phyloP scores from a whole-genome alignment of 2,329 filamentous ascomycete species.

The Thelonectria discophora region DNA sequence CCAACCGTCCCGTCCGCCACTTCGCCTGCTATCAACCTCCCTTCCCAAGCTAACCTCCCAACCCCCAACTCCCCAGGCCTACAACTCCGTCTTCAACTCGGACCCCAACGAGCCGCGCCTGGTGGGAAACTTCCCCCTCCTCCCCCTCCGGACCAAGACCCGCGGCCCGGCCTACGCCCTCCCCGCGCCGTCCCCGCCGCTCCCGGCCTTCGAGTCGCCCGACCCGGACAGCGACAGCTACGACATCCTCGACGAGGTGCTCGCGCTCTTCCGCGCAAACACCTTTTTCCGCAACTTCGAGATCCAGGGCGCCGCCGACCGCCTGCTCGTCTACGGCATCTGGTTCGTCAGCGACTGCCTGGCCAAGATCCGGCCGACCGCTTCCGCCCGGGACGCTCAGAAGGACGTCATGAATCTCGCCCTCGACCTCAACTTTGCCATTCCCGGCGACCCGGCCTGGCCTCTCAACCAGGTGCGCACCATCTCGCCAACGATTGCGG shows the following conservation, averaged over 20 bases:
- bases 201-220: constrained; percentile 69
- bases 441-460: constrained; percentile 92
- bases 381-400: constrained; percentile 65
- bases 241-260: constrained; percentile 93
- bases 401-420: constrained; percentile 89
- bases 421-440: constrained; percentile 91
- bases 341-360: constrained; percentile 93
- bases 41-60: constrained; percentile 37
- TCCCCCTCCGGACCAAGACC: constrained; percentile 93
- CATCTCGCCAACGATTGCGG: no score
- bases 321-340: constrained; percentile 95
- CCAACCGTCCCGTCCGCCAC: constrained; percentile 10
- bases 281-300: constrained; percentile 99
- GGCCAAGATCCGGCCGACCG: constrained; percentile 81
- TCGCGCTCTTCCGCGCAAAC: constrained; percentile 94
- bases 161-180: constrained; percentile 95
- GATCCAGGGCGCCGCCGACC: constrained; percentile 94
- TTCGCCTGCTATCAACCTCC: constrained; percentile 27
- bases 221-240: constrained; percentile 93
- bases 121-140: constrained; percentile 91
- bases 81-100: constrained; percentile 95
- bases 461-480: constrained; percentile 87
- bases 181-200: constrained; percentile 63
- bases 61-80: constrained; percentile 69
- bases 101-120: constrained; percentile 72